Evolutionary conservation across 441 rosid genomes (phyloP), one percentile per base, ranked within the genome.

Genomic region (Lepidium campestre): DNA sequence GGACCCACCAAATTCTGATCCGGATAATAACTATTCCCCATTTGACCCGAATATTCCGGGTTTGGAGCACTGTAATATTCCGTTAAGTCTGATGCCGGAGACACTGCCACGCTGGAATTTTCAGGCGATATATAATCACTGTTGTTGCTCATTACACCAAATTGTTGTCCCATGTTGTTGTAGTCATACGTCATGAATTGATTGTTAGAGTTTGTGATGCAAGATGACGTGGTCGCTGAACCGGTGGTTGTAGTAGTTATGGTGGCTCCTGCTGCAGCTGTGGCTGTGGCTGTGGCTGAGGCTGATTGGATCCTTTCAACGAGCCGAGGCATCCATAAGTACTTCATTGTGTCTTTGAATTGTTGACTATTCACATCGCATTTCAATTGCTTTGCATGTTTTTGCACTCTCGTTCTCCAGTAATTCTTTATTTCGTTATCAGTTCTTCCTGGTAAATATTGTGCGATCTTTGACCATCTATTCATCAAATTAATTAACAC

Each of bases 401-500:
- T 94, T 52, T 91, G 99, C 1, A 94, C 99, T 2, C 99, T 80
- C 2, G 99, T 94, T 68, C 99, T 80, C 99, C 99, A 94, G 40
- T 94, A 94, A 74, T 94, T 94, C 56, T 94, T 94, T 11, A 94
- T 94, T 72, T 94, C 99, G 39, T 93, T 93, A 65, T 93, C 99
- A 0, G 99, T 93, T 72, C 99, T 85, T 12, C 99, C 99, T 0
- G 97, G 99, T 63, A 94, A 75, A 54, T 87, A 86, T 27, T 91
- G 96, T 4, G 99, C 99, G 10, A 94, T 94, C 70, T 94, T 94
- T 5, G 99, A 94, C 99, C 99, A 94, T 55, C 99, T 93, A 4
- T 18, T 18, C 40, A 14, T 19, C 3, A 35, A 4, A 19, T n/a
- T n/a, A n/a, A 18, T 45, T 7, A 7, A 37, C 27, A 53, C n/a